Evolutionary conservation across 2,329 filamentous ascomycete genomes (phyloP).

Genomic region (Diplodia mutila): DNA sequence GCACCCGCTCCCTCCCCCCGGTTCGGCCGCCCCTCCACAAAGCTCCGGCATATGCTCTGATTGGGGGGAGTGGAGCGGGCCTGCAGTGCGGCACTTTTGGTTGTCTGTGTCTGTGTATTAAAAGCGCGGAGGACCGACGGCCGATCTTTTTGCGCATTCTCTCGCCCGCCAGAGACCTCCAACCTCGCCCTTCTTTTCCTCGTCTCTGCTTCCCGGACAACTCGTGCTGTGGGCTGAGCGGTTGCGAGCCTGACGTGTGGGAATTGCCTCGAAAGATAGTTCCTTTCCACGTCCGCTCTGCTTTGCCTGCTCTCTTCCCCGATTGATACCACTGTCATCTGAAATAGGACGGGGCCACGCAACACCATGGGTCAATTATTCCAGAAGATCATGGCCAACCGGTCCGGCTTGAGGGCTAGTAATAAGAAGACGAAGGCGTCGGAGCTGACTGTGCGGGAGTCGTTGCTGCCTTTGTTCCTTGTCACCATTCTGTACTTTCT

Average conservation of each 20-base stretch:
- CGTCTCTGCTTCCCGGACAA: too few species aligned
- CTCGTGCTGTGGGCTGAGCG: too few species aligned
- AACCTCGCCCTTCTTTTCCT: neutral
- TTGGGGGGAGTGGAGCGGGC: neutral
- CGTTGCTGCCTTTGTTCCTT: conserved; percentile 67
- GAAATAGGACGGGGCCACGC: neutral
- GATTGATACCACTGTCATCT: too few species aligned
- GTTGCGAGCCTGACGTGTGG: too few species aligned
- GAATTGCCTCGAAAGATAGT: too few species aligned
- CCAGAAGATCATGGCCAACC: conserved; percentile 20
- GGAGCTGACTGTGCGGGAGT: conserved; percentile 69
- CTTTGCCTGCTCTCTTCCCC: too few species aligned
- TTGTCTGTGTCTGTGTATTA: neutral
- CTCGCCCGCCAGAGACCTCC: neutral
- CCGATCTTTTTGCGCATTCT: too few species aligned
- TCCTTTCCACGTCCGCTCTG: too few species aligned
- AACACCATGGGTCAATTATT: conserved; percentile 12
- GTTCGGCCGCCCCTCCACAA: neutral
- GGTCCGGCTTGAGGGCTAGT: conserved; percentile 15
- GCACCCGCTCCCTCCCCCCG: too few species aligned
- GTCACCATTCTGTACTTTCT: conserved; percentile 70
- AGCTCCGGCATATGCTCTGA: neutral
- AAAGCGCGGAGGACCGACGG: neutral
- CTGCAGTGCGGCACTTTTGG: neutral
- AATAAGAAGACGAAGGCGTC: conserved; percentile 57